A percentile compares a stretch with the other conserved stretches of the same genome.
Evolutionary conservation across 192 early-diverging fungal genomes (phyloP).

Genomic region (Dimargaris cristalligena): DNA sequence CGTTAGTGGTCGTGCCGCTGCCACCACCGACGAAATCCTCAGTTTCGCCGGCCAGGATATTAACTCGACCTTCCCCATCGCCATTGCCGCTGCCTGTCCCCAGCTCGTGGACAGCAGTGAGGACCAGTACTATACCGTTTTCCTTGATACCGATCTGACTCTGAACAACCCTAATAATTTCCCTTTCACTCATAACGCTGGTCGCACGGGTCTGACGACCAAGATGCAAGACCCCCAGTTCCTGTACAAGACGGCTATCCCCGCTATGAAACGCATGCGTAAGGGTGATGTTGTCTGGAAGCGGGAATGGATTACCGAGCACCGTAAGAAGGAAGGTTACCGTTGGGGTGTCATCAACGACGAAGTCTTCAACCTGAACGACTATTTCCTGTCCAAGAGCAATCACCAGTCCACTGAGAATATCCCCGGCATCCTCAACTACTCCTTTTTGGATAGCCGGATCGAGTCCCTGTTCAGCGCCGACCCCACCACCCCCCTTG

Average conservation of each 20-base stretch:
- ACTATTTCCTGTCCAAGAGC: slow-evolving; percentile 33
- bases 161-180: slow-evolving; percentile 12
- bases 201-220: background rate
- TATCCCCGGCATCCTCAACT: slow-evolving; percentile 22
- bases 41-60: slow-evolving; percentile 44
- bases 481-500: slow-evolving; percentile 30
- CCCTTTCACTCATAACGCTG: background rate
- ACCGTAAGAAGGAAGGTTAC: slow-evolving; percentile 25
- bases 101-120: slow-evolving; percentile 20
- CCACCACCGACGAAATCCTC: slow-evolving; percentile 21
- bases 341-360: slow-evolving; percentile 42
- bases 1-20: slow-evolving; percentile 19
- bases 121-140: slow-evolving; percentile 24
- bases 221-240: slow-evolving; percentile 16
- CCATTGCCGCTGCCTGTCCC: slow-evolving; percentile 34
- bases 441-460: slow-evolving; percentile 34
- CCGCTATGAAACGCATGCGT: slow-evolving; percentile 1
- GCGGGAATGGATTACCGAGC: slow-evolving; percentile 26
- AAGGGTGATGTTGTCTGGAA: slow-evolving; percentile 44
- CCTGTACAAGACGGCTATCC: background rate
- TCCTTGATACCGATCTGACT: slow-evolving; percentile 18
- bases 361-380: slow-evolving; percentile 43
- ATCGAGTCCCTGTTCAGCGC: slow-evolving; percentile 43
- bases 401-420: slow-evolving; percentile 25
- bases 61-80: slow-evolving; percentile 42